Conservation (phyloP, 1,139 yeast genomes). For the Candida freyschussii region DNA sequence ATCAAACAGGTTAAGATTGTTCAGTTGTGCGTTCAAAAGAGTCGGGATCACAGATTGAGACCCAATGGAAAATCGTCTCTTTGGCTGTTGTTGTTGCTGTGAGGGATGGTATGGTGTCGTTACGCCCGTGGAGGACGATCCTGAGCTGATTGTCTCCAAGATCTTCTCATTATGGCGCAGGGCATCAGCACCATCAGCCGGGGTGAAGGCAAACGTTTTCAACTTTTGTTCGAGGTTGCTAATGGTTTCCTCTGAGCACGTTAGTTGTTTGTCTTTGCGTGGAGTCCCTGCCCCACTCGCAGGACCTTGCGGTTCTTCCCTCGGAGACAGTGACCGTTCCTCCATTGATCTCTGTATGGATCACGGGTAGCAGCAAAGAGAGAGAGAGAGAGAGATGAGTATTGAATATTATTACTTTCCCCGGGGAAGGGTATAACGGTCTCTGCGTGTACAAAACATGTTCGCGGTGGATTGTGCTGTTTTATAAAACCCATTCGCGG, state of each 20-base stretch:
- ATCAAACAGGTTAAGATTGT: slow-evolving; percentile 22
- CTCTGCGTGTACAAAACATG: no score
- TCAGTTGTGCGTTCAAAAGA: slow-evolving; percentile 24
- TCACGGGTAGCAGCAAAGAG: no score
- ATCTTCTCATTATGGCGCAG: slow-evolving; percentile 13
- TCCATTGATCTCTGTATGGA: no score
- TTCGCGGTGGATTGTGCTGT: no score
- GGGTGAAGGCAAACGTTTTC: slow-evolving; percentile 6
- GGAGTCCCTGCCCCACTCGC: no score
- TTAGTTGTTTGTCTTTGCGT: no score
- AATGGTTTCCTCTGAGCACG: no score
- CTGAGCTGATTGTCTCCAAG: slow-evolving; percentile 14
- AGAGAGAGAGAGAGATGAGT: no score
- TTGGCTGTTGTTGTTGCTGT: neutral
- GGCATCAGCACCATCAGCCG: slow-evolving; percentile 3
- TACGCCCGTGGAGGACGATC: slow-evolving; percentile 11
- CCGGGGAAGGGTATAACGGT: no score
- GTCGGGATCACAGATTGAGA: slow-evolving; percentile 23
- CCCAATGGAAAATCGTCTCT: slow-evolving; percentile 20
- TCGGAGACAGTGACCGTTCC: no score
- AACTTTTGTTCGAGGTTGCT: slow-evolving; percentile 3
- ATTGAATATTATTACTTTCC: no score
- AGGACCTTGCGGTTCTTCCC: no score
- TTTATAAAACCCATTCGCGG: slow-evolving; percentile 3
- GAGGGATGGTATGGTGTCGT: slow-evolving; percentile 5